phyloP scores from a whole-genome alignment of 768 basidiomycete species.

The Collybia nuda region DNA sequence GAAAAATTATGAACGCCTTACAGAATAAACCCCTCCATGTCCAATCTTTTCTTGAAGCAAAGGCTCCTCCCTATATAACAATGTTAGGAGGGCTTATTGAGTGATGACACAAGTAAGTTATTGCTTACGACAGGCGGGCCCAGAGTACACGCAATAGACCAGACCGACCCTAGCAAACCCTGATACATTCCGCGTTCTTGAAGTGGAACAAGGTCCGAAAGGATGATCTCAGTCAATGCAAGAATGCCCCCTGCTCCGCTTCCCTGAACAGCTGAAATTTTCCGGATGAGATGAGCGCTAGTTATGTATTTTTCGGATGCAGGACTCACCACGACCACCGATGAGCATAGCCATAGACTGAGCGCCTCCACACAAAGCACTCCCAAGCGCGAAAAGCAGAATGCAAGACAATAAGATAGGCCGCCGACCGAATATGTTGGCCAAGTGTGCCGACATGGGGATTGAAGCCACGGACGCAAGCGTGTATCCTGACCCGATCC shows the following conservation, averaged over 20 bases:
- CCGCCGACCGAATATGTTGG: conserved; percentile 27
- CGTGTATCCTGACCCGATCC: conserved; percentile 22
- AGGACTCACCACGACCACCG: too few species aligned
- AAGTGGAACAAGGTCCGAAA: conserved; percentile 45
- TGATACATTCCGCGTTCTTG: conserved; percentile 39
- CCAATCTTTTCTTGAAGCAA: too few species aligned
- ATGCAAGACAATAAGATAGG: conserved; percentile 27
- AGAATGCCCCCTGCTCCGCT: conserved; percentile 36
- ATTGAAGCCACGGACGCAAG: conserved; percentile 40
- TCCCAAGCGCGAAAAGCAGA: conserved; percentile 33
- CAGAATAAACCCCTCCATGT: too few species aligned
- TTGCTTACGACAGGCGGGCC: conserved; percentile 10
- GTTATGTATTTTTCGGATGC: too few species aligned
- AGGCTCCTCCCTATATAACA: neutral
- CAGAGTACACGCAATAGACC: conserved; percentile 24
- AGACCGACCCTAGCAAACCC: conserved; percentile 31
- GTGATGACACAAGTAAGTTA: neutral
- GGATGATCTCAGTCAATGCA: conserved; percentile 35
- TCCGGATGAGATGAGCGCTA: too few species aligned
- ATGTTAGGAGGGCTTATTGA: too few species aligned
- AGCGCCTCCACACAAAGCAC: conserved; percentile 35
- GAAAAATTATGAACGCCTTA: too few species aligned
- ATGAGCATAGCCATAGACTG: conserved; percentile 9
- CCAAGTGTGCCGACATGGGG: conserved; percentile 12
- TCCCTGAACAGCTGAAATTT: conserved; percentile 33